Evolutionary conservation across 345 rosid genomes (phyloP), one percentile per base, ranked within the genome.

Genomic region (Limnanthes douglasii): DNA sequence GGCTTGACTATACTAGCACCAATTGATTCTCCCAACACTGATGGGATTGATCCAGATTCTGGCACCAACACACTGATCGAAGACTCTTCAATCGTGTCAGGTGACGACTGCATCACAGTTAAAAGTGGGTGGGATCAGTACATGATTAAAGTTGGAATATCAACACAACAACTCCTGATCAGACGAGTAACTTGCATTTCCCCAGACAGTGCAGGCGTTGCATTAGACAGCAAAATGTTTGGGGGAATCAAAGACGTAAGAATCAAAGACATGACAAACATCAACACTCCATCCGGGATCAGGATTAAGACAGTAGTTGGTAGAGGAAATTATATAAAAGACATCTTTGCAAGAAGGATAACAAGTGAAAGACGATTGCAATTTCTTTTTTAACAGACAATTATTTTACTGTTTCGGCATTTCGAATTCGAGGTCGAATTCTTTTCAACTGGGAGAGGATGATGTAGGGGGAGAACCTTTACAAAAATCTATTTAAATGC

Each of bases 31-130:
- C 98, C 98, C n/a, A 90, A 84, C 45, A 84, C 95, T 2, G 98
- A 90, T 34, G 98, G 98, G 24, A 80, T 90, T 38, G 72, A 84
- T 36, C 72, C 94, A 0, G 79, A 78, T 61, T 78, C 90, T 4
- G 67, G 79, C 65, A 34, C 56, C 3, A 60, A 65, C 11, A 46
- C 34, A 4, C 10, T 44, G 29, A 70, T 73, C 11, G 72, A 78
- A 61, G 79, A 78, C 30, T 45, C 49, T 23, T 65, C 48, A 43
- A 40, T 78, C 1, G 64, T 60, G 18, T 78, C 83, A 0, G 76
- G 79, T 2, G 90, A 73, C 4, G 90, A 78, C 18, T 73, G 90
- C 53, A 39, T 78, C 5, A 74, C 90, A 5, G 48, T 78, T 15
- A 73, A 78, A 31, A 34, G 83, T 15, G 79, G 90, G 0, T 65